Base-by-base conservation (phyloP, 78 protist species). In the Dictyostelium firmibasis region DNA sequence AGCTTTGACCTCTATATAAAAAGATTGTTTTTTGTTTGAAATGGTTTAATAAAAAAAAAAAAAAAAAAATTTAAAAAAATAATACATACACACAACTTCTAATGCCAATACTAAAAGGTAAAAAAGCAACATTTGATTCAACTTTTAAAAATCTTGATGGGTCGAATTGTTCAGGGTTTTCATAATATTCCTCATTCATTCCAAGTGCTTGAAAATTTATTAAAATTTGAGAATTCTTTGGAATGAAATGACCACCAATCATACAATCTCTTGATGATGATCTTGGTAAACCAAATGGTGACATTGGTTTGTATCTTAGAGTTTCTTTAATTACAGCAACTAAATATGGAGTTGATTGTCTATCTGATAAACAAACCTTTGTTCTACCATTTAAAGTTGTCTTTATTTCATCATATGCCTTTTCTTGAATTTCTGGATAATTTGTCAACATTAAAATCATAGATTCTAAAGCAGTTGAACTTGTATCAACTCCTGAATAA, bases 41-140 rank as follows among this genome's bases (percentile, higher is more conserved):
- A n/a, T n/a, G n/a, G n/a, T n/a, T n/a, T n/a, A n/a, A n/a, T n/a
- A n/a, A n/a, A n/a, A n/a, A n/a, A n/a, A n/a, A n/a, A n/a, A n/a
- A n/a, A n/a, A n/a, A n/a, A n/a, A n/a, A n/a, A n/a, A n/a, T n/a
- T n/a, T n/a, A n/a, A n/a, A n/a, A n/a, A 41, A 41, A 50, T 69
- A 25, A n/a, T 78, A 29, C 47, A 53, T 33, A 38, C 92, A 86
- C 84, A 79, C 93, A 87, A 29, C 64, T 79, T 79, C 93, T 87
- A 27, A 86, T 79, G 16, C 93, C 93, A 35, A 50, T 11, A 25
- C 72, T 41, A 25, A 87, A 87, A 13, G 78, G 75, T 25, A 35
- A 29, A 25, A 79, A 79, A 0, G 64, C 83, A n/a, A 18, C 31
- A 77, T 77, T 77, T 33, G 79, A 11, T 0, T 16, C 6, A 9